Conservation (phyloP, 371 early-diverging fungal genomes). For the Sporodiniella umbellata region DNA sequence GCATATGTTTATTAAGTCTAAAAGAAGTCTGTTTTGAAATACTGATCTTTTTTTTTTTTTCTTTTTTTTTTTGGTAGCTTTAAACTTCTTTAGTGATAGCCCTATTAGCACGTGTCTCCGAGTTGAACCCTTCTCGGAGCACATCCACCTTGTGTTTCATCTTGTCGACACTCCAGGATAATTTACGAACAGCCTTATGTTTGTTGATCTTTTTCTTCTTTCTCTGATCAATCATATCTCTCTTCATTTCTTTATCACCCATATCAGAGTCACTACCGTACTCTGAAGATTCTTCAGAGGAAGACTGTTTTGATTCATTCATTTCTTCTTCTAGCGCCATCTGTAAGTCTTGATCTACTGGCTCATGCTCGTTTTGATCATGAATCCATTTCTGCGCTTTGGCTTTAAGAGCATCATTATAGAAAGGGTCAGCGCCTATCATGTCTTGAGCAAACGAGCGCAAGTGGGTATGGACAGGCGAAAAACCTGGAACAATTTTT, state of each 20-base stretch:
- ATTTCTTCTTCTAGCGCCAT: conserved; percentile 11
- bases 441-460: conserved; percentile 28
- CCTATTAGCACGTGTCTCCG: conserved; percentile 31
- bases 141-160: conserved; percentile 33
- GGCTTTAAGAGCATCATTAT: conserved; percentile 19
- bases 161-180: conserved; percentile 32
- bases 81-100: conserved; percentile 35
- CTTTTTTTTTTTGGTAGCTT: not conserved
- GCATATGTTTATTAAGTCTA: too few species aligned
- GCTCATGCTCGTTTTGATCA: conserved; percentile 12
- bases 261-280: conserved; percentile 20
- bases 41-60: too few species aligned
- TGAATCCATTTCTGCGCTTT: conserved; percentile 36
- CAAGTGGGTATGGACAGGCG: conserved; percentile 37
- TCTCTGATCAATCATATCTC: conserved; percentile 20
- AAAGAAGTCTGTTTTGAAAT: too few species aligned
- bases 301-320: conserved; percentile 1
- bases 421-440: conserved; percentile 40
- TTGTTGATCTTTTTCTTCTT: conserved; percentile 25
- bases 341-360: conserved; percentile 14
- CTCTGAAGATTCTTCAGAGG: conserved; percentile 22
- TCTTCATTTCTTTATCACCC: conserved; percentile 9
- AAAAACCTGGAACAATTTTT: conserved; percentile 36
- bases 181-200: conserved; percentile 29
- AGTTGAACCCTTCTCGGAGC: conserved; percentile 37